Base-by-base conservation (phyloP, 148 eudicot species). In the Silene latifolia region DNA sequence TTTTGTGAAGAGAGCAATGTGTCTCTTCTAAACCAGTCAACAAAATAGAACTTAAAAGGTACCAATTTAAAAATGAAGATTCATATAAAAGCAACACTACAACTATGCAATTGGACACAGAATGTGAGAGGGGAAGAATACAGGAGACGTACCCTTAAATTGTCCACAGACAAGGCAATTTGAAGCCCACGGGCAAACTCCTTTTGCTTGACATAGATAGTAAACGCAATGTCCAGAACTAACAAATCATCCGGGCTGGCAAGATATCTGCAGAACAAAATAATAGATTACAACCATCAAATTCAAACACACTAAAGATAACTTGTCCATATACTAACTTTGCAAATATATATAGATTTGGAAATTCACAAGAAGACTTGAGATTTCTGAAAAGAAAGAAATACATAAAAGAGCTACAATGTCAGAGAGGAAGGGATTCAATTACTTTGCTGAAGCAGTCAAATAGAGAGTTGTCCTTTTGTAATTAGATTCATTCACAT, bases 181-280 rank as follows among this genome's bases (percentile, higher is more conserved):
- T 87, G 91, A 82, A 95, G 97, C 64, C 98, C 99, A 56, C 91
- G 80, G 1, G 97, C 90, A 78, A 74, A 92, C 78, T 95, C 97
- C 66, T 90, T 83, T 75, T 78, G 88, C 60, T 89, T 90, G 80
- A 86, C 74, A 76, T 90, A 92, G 9, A 90, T 86, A 44, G 74
- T 75, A 78, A 85, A 86, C 27, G 89, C 99, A 64, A 89, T 88
- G 63, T 86, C 97, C 66, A 95, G 80, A 77, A 88, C 98, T 69
- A 86, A 63, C 77, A 82, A 77, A 82, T 92, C 97, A 87, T 95
- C 97, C 5, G 98, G 99, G 57, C 89, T 91, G 72, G 97, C 90
- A 71, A 95, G 94, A 79, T 89, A 90, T 79, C 99, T 95, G 91
- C 76, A 68, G 59, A 39, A 23, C 29, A 67, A 75, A 24, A 2